Base-by-base conservation (phyloP, 2,329 filamentous ascomycete species). In the Colletotrichum echinochloae region DNA sequence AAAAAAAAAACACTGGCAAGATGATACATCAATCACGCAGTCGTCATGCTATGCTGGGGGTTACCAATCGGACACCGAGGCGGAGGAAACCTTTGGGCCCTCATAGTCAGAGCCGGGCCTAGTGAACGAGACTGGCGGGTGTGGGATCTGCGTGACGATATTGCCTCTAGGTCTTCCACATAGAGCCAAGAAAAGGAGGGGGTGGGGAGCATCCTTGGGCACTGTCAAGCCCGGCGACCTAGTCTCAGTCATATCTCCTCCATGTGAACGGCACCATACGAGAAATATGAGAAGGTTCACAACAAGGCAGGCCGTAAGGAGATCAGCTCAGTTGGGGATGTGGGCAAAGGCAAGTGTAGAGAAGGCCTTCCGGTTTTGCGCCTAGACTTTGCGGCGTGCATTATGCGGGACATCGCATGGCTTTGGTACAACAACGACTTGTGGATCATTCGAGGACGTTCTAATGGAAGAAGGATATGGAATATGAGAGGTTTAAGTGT, bases 331-430 rank as follows among this genome's bases (percentile, higher is more conserved):
- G 52, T 54, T n/a, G 18, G 33, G 9, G 30, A n/a, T 23, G 48
- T n/a, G 48, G 35, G 48, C 20, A 54, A 28, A 41, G 37, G n/a
- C 60, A 35, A 48, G 60, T 26, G 48, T 55, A 26, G 49, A 54
- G 30, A 44, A 63, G 37, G 35, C 49, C 23, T 64, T 20, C 5
- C 35, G 18, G 41, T 16, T 23, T 54, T 35, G n/a, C 41, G 48
- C 52, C 37, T 16, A 16, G 60, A 23, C n/a, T 41, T 62, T 62
- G 48, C 35, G 28, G 49, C 60, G 26, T 54, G 37, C 60, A 44
- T 64, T 28, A n/a, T 30, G 46, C 28, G 46, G 18, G 48, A 48
- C 51, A 30, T 64, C 28, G 28, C 49, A 35, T 56, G 49, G 49
- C 48, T 23, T 48, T 20, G 20, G n/a, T 51, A 37, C 23, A 48